phyloP scores from a whole-genome alignment of 1,284 basidiomycete species.

The Ganoderma multipileum region DNA sequence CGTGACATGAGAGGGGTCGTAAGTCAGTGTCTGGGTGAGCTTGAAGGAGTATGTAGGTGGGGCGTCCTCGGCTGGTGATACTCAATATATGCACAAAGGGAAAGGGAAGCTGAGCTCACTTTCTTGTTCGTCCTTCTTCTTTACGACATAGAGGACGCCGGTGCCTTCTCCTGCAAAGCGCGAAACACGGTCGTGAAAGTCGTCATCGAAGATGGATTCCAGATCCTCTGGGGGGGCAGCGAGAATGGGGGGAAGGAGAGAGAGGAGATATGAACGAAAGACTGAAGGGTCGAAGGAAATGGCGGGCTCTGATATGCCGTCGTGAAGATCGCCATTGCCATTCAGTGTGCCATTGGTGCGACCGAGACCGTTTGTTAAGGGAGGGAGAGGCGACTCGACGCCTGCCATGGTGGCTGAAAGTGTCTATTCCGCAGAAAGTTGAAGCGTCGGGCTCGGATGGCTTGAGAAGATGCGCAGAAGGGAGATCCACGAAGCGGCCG shows the following conservation, averaged over 20 bases:
- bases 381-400: slow-evolving; percentile 34
- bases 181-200: slow-evolving; percentile 75
- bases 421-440: slow-evolving; percentile 17
- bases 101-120: slow-evolving; percentile 50
- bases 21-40: slow-evolving; percentile 77
- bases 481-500: not conserved
- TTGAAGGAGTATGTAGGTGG: slow-evolving; percentile 71
- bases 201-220: slow-evolving; percentile 72
- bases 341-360: slow-evolving; percentile 35
- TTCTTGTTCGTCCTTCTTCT: slow-evolving; percentile 74
- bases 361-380: slow-evolving; percentile 25
- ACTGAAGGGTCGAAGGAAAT: slow-evolving; percentile 63
- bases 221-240: slow-evolving; percentile 70
- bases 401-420: slow-evolving; percentile 32
- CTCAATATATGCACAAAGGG: not conserved
- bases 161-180: slow-evolving; percentile 79
- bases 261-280: slow-evolving; percentile 71
- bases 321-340: slow-evolving; percentile 36
- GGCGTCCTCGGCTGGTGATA: slow-evolving; percentile 58
- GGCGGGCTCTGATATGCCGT: slow-evolving; percentile 34
- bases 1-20: slow-evolving; percentile 82
- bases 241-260: slow-evolving; percentile 78
- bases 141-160: slow-evolving; percentile 80
- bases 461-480: not conserved
- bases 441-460: not conserved